Conservation (phyloP, 805 yeast species). For the Kuraishia hungarica region DNA sequence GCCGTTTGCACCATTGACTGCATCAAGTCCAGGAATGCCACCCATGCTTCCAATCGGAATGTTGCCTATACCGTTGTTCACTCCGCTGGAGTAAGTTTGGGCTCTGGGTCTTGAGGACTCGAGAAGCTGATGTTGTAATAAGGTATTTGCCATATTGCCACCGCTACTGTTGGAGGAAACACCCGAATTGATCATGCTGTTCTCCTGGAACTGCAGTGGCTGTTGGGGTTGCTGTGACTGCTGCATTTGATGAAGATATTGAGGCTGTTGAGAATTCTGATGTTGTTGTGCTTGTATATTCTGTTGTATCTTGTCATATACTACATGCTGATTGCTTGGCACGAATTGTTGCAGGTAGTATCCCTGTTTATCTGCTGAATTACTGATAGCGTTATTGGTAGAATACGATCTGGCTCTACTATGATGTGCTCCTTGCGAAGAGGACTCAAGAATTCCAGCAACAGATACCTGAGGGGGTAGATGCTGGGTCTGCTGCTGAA, state of each 20-base stretch:
- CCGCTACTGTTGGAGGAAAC: background rate
- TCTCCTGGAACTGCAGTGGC: conserved; percentile 11
- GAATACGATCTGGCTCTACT: conserved; percentile 43
- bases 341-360: conserved; percentile 14
- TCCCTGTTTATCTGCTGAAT: conserved; percentile 17
- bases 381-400: conserved; percentile 24
- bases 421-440: conserved; percentile 1
- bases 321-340: conserved; percentile 15
- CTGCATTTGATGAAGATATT: conserved; percentile 11
- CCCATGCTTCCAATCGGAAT: background rate
- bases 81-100: conserved; percentile 26
- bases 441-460: conserved; percentile 7
- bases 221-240: conserved; percentile 13
- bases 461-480: conserved; percentile 13
- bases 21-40: background rate
- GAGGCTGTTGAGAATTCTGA: background rate
- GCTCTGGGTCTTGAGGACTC: conserved; percentile 29
- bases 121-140: background rate
- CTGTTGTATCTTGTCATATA: conserved; percentile 5
- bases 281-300: conserved; percentile 7
- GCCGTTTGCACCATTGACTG: conserved; percentile 1
- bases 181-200: background rate
- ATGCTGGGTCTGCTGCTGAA: conserved; percentile 5
- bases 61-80: background rate
- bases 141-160: background rate